A percentile compares a stretch with the other conserved stretches of the same genome.
phyloP scores from a whole-genome alignment of 306 rosid genomes.

The Biancaea sappan region DNA sequence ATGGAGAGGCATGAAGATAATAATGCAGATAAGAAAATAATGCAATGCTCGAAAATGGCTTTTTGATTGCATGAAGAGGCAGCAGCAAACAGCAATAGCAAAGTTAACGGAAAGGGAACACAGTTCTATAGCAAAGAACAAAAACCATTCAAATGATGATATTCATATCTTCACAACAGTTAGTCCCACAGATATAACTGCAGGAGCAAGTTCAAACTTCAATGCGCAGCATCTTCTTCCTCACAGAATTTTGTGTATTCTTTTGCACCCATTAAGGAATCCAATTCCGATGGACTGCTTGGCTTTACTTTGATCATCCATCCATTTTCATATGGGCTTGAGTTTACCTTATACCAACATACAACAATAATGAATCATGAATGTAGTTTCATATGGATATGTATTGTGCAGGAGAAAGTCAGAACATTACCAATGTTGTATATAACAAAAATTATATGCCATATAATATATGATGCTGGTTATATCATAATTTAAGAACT shows the following conservation, averaged over 20 bases:
- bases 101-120: slow-evolving; percentile 22
- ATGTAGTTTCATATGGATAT: neutral
- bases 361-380: neutral
- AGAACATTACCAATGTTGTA: neutral
- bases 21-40: neutral
- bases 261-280: slow-evolving; percentile 73
- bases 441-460: neutral
- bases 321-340: slow-evolving; percentile 91
- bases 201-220: slow-evolving; percentile 16
- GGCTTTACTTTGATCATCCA: slow-evolving; percentile 98
- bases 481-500: too few species aligned
- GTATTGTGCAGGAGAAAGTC: neutral
- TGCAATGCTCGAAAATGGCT: slow-evolving; percentile 1
- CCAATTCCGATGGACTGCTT: slow-evolving; percentile 72
- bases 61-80: slow-evolving; percentile 31
- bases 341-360: slow-evolving; percentile 53
- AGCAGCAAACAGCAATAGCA: slow-evolving; percentile 18
- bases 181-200: slow-evolving; percentile 35
- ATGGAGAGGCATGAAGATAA: too few species aligned
- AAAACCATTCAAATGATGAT: slow-evolving; percentile 32
- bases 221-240: slow-evolving; percentile 90
- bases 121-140: slow-evolving; percentile 38
- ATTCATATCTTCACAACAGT: slow-evolving; percentile 40
- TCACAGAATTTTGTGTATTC: slow-evolving; percentile 88
- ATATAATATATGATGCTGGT: neutral